Conservation (phyloP, 1,284 basidiomycete genomes). For the Ceraceosorus guamensis region DNA sequence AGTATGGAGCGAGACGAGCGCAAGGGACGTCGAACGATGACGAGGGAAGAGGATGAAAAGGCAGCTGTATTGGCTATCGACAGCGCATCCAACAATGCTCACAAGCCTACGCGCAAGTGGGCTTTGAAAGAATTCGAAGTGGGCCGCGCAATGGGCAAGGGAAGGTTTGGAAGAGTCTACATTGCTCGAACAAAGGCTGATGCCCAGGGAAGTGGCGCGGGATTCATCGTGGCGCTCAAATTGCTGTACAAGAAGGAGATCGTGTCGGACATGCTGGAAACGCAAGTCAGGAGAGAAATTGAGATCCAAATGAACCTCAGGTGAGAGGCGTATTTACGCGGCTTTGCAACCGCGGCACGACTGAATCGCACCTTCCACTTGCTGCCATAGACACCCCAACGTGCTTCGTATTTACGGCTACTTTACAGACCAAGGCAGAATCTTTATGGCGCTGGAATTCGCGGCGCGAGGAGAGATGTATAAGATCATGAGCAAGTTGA, state of each 20-base stretch:
- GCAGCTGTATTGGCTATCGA: neutral
- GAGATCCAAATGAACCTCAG: constrained; percentile 95
- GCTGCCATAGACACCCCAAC: constrained; percentile 68
- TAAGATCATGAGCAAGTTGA: constrained; percentile 75
- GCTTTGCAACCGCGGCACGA: neutral
- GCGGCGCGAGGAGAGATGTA: constrained; percentile 93
- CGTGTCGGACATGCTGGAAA: constrained; percentile 63
- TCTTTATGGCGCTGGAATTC: constrained; percentile 95
- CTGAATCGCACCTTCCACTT: neutral
- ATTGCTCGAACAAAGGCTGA: constrained; percentile 79
- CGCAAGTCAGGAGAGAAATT: constrained; percentile 91
- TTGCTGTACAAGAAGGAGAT: constrained; percentile 96
- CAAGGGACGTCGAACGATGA: constrained; percentile 29
- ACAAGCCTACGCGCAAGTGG: constrained; percentile 57
- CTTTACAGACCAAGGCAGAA: constrained; percentile 96
- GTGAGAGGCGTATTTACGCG: constrained; percentile 36
- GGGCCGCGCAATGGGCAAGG: constrained; percentile 90
- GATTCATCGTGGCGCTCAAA: constrained; percentile 91
- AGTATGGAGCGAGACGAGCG: constrained; percentile 48
- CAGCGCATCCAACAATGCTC: constrained; percentile 7
- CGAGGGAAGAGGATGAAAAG: constrained; percentile 6
- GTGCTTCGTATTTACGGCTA: constrained; percentile 89
- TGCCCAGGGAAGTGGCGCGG: constrained; percentile 53
- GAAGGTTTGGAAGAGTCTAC: constrained; percentile 97
- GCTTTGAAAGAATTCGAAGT: constrained; percentile 81